Conservation (phyloP, 495 filamentous ascomycete species). For the Penicillium turbatum region DNA sequence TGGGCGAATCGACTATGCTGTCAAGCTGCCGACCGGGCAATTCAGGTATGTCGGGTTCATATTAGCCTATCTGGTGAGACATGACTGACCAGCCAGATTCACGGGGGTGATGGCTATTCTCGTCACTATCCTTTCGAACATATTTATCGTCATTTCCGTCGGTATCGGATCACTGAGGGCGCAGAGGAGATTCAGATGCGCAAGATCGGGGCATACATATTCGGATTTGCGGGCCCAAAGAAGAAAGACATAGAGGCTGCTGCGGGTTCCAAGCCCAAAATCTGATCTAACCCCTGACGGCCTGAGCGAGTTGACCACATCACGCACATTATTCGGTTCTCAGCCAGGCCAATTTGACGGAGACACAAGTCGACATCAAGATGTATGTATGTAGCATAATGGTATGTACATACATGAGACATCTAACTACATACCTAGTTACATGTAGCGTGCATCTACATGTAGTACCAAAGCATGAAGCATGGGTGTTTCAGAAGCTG, state of each 20-base stretch:
- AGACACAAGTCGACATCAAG: neutral
- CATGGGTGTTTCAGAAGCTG: neutral
- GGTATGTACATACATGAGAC: neutral
- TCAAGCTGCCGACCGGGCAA: slow-evolving; percentile 56
- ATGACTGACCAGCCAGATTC: slow-evolving; percentile 29
- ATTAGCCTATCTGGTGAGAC: neutral
- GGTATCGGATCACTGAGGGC: slow-evolving; percentile 49
- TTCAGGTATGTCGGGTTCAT: slow-evolving; percentile 37
- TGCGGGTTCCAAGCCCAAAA: slow-evolving; percentile 12
- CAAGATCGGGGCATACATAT: slow-evolving; percentile 44
- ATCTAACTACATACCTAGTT: neutral
- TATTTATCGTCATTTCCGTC: slow-evolving; percentile 49
- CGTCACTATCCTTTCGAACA: slow-evolving; percentile 49
- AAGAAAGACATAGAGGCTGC: slow-evolving; percentile 11
- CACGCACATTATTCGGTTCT: too few relatives aligned
- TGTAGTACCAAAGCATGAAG: neutral
- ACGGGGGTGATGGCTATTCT: slow-evolving; percentile 49
- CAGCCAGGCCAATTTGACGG: neutral
- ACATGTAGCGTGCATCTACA: too few relatives aligned
- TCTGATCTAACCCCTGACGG: slow-evolving; percentile 2
- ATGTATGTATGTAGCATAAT: neutral
- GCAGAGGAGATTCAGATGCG: slow-evolving; percentile 49
- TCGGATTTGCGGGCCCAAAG: slow-evolving; percentile 35
- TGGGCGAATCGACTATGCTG: slow-evolving; percentile 56
- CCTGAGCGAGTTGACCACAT: neutral